Base-by-base conservation (phyloP, 306 rosid species). In the Pachyrhizus erosus region DNA sequence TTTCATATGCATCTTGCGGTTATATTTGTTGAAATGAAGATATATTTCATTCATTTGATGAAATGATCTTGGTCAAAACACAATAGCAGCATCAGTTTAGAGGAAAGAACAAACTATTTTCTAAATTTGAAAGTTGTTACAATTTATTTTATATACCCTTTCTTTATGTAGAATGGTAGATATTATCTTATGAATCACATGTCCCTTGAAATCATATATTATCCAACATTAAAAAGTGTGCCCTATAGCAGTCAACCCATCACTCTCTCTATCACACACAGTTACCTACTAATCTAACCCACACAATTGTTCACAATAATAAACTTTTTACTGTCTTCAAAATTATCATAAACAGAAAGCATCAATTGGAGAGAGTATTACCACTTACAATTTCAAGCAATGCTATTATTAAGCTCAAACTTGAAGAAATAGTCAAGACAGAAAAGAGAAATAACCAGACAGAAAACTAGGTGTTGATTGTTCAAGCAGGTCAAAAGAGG, bases 11-110 rank as follows among this genome's bases (percentile, higher is more conserved):
- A 12, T 43, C 88, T 89, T 86, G 74, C 92, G 92, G 86, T 90
- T 91, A 76, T 65, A 84, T 65, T 80, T 86, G 83, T 90, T 90
- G 80, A 87, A 90, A 75, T 55, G n/a, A 90, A 92, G 61, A 75
- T 65, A 33, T 34, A 70, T 75, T 29, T 29, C 81, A 90, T 89
- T 92, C 92, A 89, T 89, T 87, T 91, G 92, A 90, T 81, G 69
- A 89, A 83, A 68, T 80, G 29, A 20, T 8, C 5, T 49, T 15
- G 0, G 24, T 17, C 51, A 37, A 67, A 7, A 18, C 2, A 10
- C 33, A 68, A 10, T 20, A 40, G 20, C 17, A 39, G 31, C 62
- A 82, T 60, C 40, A 17, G 39, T 48, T 33, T 15, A 46, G 21
- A 46, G 49, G 55, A 39, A 42, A n/a, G 27, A 43, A 27, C 14